phyloP scores from a whole-genome alignment of 2,329 filamentous ascomycete genomes.

The Acarospora socialis region DNA sequence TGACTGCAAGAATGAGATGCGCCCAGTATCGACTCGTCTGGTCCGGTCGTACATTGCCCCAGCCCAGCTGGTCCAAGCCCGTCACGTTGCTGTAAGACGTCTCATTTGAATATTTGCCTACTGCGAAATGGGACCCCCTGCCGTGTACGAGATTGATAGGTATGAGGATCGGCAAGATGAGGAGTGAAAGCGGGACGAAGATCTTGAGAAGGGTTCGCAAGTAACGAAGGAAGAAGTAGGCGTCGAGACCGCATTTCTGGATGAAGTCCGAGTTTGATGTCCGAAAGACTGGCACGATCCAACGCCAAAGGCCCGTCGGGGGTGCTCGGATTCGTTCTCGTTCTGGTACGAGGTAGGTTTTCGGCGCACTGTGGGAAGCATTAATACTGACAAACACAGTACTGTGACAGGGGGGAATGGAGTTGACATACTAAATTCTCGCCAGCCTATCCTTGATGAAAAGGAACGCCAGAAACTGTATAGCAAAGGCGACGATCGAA shows the following conservation, averaged over 20 bases:
- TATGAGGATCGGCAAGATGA: constrained; percentile 74
- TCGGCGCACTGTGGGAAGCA: constrained; percentile 47
- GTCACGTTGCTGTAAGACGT: constrained; percentile 34
- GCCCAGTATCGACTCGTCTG: constrained; percentile 65
- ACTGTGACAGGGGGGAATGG: constrained; percentile 3
- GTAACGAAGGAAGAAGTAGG: constrained; percentile 94
- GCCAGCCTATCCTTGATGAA: constrained; percentile 63
- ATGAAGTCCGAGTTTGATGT: constrained; percentile 72
- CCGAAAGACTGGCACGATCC: constrained; percentile 46
- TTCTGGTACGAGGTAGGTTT: constrained; percentile 75
- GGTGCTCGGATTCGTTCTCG: constrained; percentile 68
- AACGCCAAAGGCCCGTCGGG: constrained; percentile 41
- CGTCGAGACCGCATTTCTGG: constrained; percentile 87
- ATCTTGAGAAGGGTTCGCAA: constrained; percentile 76
- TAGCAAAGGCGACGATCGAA: constrained; percentile 47
- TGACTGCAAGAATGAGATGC: constrained; percentile 65
- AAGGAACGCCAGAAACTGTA: constrained; percentile 56
- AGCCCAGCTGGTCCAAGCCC: constrained; percentile 71
- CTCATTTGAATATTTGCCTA: constrained; percentile 20
- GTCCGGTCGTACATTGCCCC: constrained; percentile 62
- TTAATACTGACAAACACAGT: constrained; percentile 7
- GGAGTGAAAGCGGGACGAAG: constrained; percentile 64
- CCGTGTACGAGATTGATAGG: constrained; percentile 71
- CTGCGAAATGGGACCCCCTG: constrained; percentile 39
- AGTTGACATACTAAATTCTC: constrained; percentile 58